Conservation (phyloP, 371 early-diverging fungal species). For the Smittium culicis region DNA sequence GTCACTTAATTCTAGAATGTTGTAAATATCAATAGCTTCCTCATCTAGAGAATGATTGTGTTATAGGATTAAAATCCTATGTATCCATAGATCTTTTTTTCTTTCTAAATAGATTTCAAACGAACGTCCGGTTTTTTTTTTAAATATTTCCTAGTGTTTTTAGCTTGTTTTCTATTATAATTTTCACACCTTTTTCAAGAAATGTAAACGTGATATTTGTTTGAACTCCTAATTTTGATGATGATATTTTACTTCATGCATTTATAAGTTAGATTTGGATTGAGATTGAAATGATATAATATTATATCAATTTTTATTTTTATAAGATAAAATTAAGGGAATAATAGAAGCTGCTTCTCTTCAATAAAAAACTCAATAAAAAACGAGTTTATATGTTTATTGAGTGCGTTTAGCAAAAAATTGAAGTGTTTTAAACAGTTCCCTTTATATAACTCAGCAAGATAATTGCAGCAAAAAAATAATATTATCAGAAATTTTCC, state of each 20-base stretch:
- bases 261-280: not conserved
- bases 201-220: not conserved
- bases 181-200: not conserved
- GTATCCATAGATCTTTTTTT: not conserved
- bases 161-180: not conserved
- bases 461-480: no score
- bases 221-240: not conserved
- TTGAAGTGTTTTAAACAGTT: not conserved
- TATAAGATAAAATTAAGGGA: not conserved
- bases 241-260: not conserved
- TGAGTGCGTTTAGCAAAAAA: conserved; percentile 1
- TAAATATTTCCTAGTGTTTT: not conserved
- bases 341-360: not conserved
- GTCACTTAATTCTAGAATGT: not conserved
- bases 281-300: not conserved
- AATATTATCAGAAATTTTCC: no score
- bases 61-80: not conserved
- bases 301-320: not conserved
- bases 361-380: not conserved
- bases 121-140: not conserved
- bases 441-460: no score
- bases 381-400: no score
- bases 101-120: not conserved
- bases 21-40: not conserved
- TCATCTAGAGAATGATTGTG: not conserved